phyloP scores from a whole-genome alignment of 148 eudicot species.

The Amaranthus cruentus region DNA sequence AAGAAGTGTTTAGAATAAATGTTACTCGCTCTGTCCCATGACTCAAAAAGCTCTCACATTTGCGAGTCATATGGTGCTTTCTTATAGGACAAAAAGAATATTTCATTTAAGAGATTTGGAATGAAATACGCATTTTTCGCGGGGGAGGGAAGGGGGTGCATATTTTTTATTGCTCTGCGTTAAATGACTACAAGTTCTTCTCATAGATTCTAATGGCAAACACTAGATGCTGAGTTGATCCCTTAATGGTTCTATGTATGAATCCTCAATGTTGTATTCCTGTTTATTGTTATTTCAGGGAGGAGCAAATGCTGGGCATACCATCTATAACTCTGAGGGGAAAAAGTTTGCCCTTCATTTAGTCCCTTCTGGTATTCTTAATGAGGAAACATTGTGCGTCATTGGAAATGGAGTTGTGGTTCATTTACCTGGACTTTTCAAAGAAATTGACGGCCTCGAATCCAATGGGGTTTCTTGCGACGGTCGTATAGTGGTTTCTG shows the following conservation, averaged over 20 bases:
- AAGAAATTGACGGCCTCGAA: slow-evolving; percentile 86
- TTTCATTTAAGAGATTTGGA: too few relatives aligned
- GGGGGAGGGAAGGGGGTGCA: too few relatives aligned
- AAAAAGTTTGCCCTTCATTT: slow-evolving; percentile 95
- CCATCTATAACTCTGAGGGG: slow-evolving; percentile 90
- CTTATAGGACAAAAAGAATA: too few relatives aligned
- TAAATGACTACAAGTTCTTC: neutral
- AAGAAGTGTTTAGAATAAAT: too few relatives aligned
- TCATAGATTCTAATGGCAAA: neutral
- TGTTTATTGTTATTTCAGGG: slow-evolving; percentile 43
- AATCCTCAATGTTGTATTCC: neutral
- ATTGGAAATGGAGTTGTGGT: slow-evolving; percentile 97
- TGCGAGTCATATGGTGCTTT: too few relatives aligned
- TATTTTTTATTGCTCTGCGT: neutral
- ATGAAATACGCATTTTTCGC: too few relatives aligned
- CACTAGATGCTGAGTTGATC: neutral
- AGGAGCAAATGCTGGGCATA: slow-evolving; percentile 97
- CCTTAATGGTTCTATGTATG: neutral
- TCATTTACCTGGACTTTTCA: slow-evolving; percentile 82
- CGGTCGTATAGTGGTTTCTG: slow-evolving; percentile 85
- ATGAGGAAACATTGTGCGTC: slow-evolving; percentile 78
- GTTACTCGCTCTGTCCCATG: too few relatives aligned
- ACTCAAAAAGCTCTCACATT: too few relatives aligned
- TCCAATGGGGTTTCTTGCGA: slow-evolving; percentile 80
- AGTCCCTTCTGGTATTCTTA: slow-evolving; percentile 95